Conservation (phyloP, 2,329 filamentous ascomycete species). For the Fusarium verticillioides region DNA sequence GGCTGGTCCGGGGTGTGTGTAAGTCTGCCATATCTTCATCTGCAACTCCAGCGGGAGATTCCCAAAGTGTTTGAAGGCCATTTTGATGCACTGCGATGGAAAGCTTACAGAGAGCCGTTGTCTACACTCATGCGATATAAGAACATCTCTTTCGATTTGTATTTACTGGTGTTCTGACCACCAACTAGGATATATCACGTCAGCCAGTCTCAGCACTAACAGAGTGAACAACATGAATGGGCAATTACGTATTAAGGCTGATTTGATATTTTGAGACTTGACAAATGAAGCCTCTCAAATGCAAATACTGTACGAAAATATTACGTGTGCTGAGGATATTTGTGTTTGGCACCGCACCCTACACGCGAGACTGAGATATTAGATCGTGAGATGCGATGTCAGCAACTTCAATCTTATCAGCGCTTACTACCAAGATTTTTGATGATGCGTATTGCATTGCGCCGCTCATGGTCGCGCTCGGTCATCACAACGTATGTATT, state of each 20-base stretch:
- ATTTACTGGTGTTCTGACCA: not conserved
- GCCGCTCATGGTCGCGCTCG: accelerated
- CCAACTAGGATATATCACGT: not conserved
- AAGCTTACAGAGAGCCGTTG: no score
- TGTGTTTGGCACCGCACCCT: not conserved
- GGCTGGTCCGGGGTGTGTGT: constrained; percentile 24
- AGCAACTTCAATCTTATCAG: not conserved
- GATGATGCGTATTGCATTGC: not conserved
- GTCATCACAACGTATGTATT: not conserved
- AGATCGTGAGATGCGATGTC: not conserved
- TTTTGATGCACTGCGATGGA: not conserved
- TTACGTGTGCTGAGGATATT: not conserved
- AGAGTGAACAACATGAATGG: not conserved
- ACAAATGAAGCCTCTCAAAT: not conserved
- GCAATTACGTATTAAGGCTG: not conserved
- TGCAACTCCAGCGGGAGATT: constrained; percentile 40
- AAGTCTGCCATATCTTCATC: constrained; percentile 40
- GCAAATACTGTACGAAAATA: not conserved
- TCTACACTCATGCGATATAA: not conserved
- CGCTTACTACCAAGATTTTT: not conserved
- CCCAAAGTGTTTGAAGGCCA: constrained; percentile 39
- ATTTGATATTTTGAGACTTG: not conserved
- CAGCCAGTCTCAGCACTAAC: constrained; percentile 32
- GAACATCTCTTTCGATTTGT: not conserved
- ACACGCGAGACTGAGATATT: not conserved